These are phyloP conservation scores for Citrus medica DNA, from an alignment of 345 rosid species.

Conservation along the genomic window DNA sequence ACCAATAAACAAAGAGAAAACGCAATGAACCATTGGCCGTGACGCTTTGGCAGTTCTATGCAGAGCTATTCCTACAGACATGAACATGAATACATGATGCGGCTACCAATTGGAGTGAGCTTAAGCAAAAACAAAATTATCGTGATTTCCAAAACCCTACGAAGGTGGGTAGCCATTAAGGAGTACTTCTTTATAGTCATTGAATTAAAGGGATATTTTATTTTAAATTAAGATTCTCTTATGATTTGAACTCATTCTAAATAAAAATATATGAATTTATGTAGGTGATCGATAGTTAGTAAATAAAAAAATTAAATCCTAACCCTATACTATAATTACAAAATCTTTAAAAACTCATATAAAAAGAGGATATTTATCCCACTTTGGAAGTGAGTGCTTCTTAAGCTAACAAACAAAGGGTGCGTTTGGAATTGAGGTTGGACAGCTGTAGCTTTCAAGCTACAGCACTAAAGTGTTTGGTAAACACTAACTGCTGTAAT, in stretches of 20 bases:
- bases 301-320: too few relatives aligned
- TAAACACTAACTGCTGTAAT: too few relatives aligned
- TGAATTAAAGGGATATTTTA: background rate
- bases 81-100: background rate
- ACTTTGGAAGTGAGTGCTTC: background rate
- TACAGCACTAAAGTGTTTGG: too few relatives aligned
- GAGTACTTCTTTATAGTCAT: background rate
- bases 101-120: background rate
- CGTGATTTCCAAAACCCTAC: background rate
- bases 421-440: too few relatives aligned
- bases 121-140: background rate
- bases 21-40: background rate
- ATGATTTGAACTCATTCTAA: accelerated
- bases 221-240: too few relatives aligned
- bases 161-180: background rate
- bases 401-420: too few relatives aligned
- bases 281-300: too few relatives aligned
- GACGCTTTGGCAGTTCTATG: background rate
- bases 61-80: background rate
- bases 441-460: too few relatives aligned
- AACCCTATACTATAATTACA: too few relatives aligned
- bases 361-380: too few relatives aligned
- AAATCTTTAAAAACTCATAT: too few relatives aligned
- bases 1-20: background rate
- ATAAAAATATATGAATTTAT: too few relatives aligned